Evolutionary conservation across 108 stramenopile species (phyloP), one percentile per base, ranked within the genome.

Genomic region (Aurantiochytrium sp.): DNA sequence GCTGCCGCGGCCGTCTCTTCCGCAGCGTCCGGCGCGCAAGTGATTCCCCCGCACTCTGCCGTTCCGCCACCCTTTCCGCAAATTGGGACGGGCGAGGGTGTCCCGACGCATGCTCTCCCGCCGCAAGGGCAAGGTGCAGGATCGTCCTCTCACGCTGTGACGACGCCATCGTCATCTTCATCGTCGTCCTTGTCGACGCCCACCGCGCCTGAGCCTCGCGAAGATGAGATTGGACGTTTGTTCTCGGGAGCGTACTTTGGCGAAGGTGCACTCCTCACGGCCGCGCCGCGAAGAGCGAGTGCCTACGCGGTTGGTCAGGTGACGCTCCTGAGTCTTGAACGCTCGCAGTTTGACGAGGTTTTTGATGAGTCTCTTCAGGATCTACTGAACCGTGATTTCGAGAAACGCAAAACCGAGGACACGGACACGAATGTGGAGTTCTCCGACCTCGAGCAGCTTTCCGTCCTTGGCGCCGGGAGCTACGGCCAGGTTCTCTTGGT

Each of bases 401-500:
- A 87, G 23, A 87, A 59, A 23, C 87, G 87, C 21, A 59, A 87
- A 23, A 87, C 55, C 10, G 87, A 59, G 19, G 55, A 25, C 58
- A 35, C 58, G 5, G 87, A 59, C 5, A 43, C 55, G 16, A 69
- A 69, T 18, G 58, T 58, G 18, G 87, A 59, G 23, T 87, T 58
- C 58, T 59, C 87, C 12, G 87, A 59, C 43, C 58, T 97, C 72
- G 94, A 96, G 73, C 96, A 96, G 92, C 94, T 97, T 89, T 91
- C 96, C 72, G 97, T 97, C 88, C 90, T 99, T n/a, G 99, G 99
- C 73, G 97, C 97, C 23, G 99, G 99, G 19, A 98, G 98, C 0
- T 99, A 99, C 90, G 99, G 99, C 21, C 97, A 97, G 83, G 99
- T 99, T 4, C 97, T 97, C 97, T 95, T 99, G 35, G 98, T 98